Conservation (phyloP, 352 stramenopile species). For the Phytopythium cucurbitacearum region DNA sequence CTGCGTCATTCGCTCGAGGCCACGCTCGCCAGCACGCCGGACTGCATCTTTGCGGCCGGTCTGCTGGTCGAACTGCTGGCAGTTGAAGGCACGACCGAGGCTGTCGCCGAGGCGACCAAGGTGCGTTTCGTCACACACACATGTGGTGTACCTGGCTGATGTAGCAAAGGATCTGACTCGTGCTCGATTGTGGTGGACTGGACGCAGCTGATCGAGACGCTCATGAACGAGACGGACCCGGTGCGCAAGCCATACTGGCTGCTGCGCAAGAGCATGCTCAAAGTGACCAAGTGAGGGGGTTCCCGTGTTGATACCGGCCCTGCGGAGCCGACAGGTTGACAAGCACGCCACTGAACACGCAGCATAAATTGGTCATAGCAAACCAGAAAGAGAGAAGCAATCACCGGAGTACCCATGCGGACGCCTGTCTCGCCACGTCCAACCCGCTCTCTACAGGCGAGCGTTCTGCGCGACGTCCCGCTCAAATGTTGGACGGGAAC, state of each 20-base stretch:
- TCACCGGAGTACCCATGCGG: no score
- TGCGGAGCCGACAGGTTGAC: no score
- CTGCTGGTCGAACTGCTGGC: slow-evolving; percentile 72
- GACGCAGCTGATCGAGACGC: slow-evolving; percentile 50
- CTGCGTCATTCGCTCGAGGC: slow-evolving; percentile 18
- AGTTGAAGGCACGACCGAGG: slow-evolving; percentile 30
- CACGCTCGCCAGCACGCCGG: slow-evolving; percentile 36
- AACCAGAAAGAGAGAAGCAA: no score
- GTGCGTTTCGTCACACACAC: slow-evolving; percentile 11
- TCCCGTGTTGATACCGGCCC: no score
- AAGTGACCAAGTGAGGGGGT: slow-evolving; percentile 9
- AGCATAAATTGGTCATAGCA: slow-evolving; percentile 2
- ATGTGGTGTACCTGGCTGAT: background rate
- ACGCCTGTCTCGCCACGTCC: no score
- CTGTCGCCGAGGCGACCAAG: slow-evolving; percentile 31
- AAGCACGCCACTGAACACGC: slow-evolving; percentile 6
- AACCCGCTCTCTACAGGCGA: no score
- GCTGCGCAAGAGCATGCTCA: slow-evolving; percentile 40
- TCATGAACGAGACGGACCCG: slow-evolving; percentile 72
- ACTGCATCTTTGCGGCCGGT: slow-evolving; percentile 70
- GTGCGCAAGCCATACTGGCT: slow-evolving; percentile 73
- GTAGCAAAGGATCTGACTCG: background rate
- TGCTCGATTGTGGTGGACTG: background rate
- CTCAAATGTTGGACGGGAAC: slow-evolving; percentile 72
- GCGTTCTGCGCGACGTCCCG: slow-evolving; percentile 5